A percentile compares a stretch with the other conserved stretches of the same genome.
Conservation (phyloP, 305 asterid species). For the Fraxinus baroniana region DNA sequence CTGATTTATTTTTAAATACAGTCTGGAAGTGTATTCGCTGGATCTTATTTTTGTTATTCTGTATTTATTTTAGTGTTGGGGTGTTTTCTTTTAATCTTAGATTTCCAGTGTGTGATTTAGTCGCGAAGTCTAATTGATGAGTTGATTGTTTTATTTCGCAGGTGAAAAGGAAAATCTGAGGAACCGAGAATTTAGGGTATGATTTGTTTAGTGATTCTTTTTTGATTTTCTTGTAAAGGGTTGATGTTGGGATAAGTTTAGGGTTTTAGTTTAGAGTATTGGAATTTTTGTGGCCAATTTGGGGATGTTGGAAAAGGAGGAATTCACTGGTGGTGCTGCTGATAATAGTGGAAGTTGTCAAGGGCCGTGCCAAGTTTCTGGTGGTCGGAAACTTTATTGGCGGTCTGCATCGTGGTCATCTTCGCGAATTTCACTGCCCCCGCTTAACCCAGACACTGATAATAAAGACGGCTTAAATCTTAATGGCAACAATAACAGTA, state of each 20-base stretch:
- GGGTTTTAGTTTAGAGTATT: not conserved
- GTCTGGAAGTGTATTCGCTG: not conserved
- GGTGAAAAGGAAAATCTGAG: not conserved
- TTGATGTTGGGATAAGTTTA: not conserved
- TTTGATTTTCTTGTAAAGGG: not conserved
- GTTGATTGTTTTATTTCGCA: not conserved
- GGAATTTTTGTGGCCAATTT: not conserved
- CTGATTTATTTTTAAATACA: not conserved
- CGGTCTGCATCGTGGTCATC: slow-evolving; percentile 61
- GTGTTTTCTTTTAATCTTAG: not conserved
- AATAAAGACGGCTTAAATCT: slow-evolving; percentile 33
- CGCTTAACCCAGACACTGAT: slow-evolving; percentile 40
- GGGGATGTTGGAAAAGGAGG: slow-evolving; percentile 34
- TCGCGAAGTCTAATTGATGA: not conserved
- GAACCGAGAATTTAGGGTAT: not conserved
- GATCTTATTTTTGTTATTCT: not conserved
- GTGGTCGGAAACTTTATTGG: slow-evolving; percentile 46
- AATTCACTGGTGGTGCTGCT: slow-evolving; percentile 27
- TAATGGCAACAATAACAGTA: slow-evolving; percentile 18
- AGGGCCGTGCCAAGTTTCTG: slow-evolving; percentile 28
- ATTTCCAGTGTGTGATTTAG: not conserved
- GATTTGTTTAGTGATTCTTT: not conserved
- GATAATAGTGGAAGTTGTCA: slow-evolving; percentile 32
- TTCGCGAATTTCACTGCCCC: slow-evolving; percentile 44
- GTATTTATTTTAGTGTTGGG: not conserved